phyloP scores from a whole-genome alignment of 495 filamentous ascomycete genomes.

The Xanthoparmelia taractica region DNA sequence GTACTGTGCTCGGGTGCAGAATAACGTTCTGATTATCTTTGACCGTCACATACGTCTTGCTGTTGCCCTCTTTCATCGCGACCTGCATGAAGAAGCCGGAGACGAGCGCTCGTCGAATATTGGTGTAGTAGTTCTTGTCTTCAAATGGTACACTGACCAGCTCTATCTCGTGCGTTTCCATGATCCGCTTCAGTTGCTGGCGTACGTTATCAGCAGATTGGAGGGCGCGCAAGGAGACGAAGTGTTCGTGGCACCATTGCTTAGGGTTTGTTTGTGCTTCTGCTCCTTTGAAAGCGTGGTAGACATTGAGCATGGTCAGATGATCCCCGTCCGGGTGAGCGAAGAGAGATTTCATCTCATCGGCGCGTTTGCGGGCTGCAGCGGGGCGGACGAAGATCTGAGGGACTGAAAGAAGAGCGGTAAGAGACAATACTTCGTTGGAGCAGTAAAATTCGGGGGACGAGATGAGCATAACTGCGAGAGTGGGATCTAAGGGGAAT shows the following conservation, averaged over 20 bases:
- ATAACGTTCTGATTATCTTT: constrained; percentile 91
- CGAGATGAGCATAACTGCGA: constrained; percentile 96
- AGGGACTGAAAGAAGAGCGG: constrained; percentile 86
- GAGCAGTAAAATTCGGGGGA: constrained; percentile 98
- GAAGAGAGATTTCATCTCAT: constrained; percentile 95
- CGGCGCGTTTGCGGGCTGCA: constrained; percentile 76
- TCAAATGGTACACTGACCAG: constrained; percentile 83
- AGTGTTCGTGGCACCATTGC: constrained; percentile 96
- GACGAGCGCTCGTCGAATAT: constrained; percentile 89
- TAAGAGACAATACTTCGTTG: constrained; percentile 94
- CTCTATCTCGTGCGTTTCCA: constrained; percentile 83
- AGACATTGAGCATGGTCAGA: constrained; percentile 92
- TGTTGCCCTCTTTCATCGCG: constrained; percentile 73
- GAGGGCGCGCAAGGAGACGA: constrained; percentile 81
- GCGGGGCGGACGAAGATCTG: constrained; percentile 89
- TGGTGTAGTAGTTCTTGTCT: constrained; percentile 95
- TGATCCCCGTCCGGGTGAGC: constrained; percentile 92
- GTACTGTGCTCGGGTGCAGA: constrained; percentile 83
- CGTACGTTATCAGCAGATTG: constrained; percentile 92
- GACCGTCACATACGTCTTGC: constrained; percentile 83
- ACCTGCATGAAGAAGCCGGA: constrained; percentile 99
- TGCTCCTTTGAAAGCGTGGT: constrained; percentile 85
- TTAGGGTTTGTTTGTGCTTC: constrained; percentile 66
- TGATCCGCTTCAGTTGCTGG: constrained; percentile 82
- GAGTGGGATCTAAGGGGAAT: constrained; percentile 88